These are phyloP conservation scores for Colletotrichum somersetense DNA, from an alignment of 2,329 filamentous ascomycete genomes.

Conservation along the genomic window DNA sequence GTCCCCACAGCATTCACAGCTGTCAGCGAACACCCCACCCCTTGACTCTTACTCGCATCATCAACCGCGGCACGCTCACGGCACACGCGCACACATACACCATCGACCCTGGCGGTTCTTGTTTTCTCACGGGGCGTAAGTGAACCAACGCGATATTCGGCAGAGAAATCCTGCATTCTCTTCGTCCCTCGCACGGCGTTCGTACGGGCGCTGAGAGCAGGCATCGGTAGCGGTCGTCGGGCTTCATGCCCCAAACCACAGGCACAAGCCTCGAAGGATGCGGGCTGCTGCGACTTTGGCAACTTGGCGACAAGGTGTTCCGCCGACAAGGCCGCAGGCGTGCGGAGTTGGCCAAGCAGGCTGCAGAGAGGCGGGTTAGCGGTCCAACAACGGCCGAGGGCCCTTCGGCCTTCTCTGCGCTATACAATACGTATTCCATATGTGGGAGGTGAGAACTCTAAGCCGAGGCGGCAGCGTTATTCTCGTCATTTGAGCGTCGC, in stretches of 20 bases:
- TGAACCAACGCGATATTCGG: conserved; percentile 18
- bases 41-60: conserved; percentile 22
- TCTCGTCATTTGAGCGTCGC: neutral
- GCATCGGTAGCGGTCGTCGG: neutral
- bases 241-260: neutral
- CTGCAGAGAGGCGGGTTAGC: neutral
- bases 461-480: neutral
- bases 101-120: neutral
- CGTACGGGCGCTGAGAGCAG: neutral
- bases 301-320: neutral
- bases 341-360: neutral
- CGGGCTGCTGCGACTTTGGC: neutral
- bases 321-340: neutral
- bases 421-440: too few species aligned
- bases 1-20: neutral
- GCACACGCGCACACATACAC: neutral
- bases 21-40: neutral
- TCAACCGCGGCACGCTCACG: conserved; percentile 18
- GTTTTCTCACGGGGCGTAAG: conserved; percentile 21
- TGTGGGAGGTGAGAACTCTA: too few species aligned
- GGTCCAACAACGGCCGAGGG: neutral
- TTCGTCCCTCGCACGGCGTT: neutral
- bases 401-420: neutral
- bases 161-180: neutral
- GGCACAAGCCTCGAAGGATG: neutral